Evolutionary conservation across 768 basidiomycete genomes (phyloP), one percentile per base, ranked within the genome.

Genomic region (Rhizopogon vinicolor): DNA sequence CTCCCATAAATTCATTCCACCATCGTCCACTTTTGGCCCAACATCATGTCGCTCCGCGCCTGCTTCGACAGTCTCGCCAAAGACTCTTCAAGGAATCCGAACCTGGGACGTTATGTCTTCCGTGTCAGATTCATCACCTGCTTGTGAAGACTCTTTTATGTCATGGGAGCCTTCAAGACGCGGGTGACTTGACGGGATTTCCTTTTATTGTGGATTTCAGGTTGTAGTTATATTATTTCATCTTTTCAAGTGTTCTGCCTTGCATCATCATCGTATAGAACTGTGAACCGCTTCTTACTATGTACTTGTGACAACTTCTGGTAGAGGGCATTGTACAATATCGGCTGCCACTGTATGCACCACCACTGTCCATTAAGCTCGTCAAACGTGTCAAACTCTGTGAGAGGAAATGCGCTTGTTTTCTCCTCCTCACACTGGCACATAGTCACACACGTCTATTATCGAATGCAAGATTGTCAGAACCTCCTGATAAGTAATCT

Each of bases 101-200:
- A 37, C 58, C 40, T 68, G 64, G 67, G 58, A 52, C 28, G 55
- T 53, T 10, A 28, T 58, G 14, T 43, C 68, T 3, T 61, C 56
- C 31, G 44, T 57, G 50, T 51, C 63, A 41, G 68, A 65, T 28
- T 67, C 69, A 41, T 68, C 73, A 19, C 63, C 72, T 55, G 61
- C 78, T 51, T 74, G 74, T 55, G 82, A 83, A 42, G 83, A 84
- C 63, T 73, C 78, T 0, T 82, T 84, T 61, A 84, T 83, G 82
- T 78, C 78, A 58, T 86, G 83, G 83, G 77, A 83, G 62, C 79
- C 80, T 46, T 69, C 75, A 33, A 72, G 75, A 35, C 70, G 70
- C 46, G 51, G 63, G 35, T 75, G 60, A 60, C 19, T 22, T 5
- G 19, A 37, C 2, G 5, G 7, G 25, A 1, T 25, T 35, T 33